phyloP scores from a whole-genome alignment of 2,329 filamentous ascomycete genomes.

The Didymella pomorum region DNA sequence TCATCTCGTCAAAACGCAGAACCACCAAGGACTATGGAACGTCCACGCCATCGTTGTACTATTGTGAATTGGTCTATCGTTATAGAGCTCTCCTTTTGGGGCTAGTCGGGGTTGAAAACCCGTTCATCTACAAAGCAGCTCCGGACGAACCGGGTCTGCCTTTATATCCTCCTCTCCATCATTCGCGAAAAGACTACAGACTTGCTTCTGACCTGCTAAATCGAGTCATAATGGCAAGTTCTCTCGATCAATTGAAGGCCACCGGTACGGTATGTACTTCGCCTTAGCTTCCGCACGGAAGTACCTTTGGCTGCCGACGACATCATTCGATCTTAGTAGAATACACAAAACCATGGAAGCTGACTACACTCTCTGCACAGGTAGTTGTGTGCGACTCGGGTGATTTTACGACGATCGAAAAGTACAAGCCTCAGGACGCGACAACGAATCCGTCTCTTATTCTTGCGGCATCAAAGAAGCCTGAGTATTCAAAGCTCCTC shows the following conservation, averaged over 20 bases:
- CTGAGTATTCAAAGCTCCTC: slow-evolving; percentile 92
- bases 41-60: too few species aligned
- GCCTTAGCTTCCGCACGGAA: slow-evolving; percentile 1
- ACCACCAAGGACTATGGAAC: too few species aligned
- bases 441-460: slow-evolving; percentile 99
- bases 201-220: too few species aligned
- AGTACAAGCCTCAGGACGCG: slow-evolving; percentile 99
- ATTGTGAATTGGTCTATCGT: too few species aligned
- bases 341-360: slow-evolving; percentile 3
- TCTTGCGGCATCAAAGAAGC: slow-evolving; percentile 96
- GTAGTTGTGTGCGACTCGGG: slow-evolving; percentile 97
- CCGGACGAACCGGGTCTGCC: too few species aligned
- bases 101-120: too few species aligned
- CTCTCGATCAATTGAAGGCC: slow-evolving; percentile 97
- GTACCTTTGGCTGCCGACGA: too few species aligned
- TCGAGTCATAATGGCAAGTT: slow-evolving; percentile 76
- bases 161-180: too few species aligned
- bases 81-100: too few species aligned
- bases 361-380: slow-evolving; percentile 59
- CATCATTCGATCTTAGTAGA: background rate
- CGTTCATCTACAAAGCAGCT: too few species aligned
- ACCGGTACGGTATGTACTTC: slow-evolving; percentile 83
- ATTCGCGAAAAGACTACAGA: too few species aligned
- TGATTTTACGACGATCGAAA: slow-evolving; percentile 85
- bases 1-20: too few species aligned